A percentile compares a stretch with the other conserved stretches of the same genome.
phyloP scores from a whole-genome alignment of 208 protist genomes.

The Leptomonas pyrrhocoris region DNA sequence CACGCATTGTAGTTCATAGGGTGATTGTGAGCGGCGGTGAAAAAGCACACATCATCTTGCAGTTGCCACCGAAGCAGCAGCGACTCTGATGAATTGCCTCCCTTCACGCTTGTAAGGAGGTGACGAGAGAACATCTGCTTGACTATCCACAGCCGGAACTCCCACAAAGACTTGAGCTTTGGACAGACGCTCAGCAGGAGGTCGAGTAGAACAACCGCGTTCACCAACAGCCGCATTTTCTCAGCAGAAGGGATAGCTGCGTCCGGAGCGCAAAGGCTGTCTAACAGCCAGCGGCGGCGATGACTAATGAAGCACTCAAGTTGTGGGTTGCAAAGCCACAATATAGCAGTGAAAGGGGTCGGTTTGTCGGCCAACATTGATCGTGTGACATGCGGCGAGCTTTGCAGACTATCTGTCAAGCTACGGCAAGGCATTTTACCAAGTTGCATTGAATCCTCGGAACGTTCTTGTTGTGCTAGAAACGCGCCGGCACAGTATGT shows the following conservation, averaged over 20 bases:
- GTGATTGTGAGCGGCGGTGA: constrained; percentile 61
- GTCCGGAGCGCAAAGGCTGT: not conserved
- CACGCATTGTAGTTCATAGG: constrained; percentile 88
- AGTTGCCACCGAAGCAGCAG: not conserved
- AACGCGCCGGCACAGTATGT: not conserved
- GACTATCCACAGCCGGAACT: constrained; percentile 55
- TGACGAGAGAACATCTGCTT: constrained; percentile 14
- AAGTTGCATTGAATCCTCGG: not conserved
- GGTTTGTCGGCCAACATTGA: not conserved
- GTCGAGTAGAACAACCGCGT: constrained; percentile 49
- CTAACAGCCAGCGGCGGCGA: constrained; percentile 8
- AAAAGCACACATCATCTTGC: constrained; percentile 33
- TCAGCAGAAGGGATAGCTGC: not conserved
- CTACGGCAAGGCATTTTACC: not conserved
- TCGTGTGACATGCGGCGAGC: constrained; percentile 22
- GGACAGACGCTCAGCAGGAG: constrained; percentile 46
- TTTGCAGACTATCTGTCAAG: constrained; percentile 14
- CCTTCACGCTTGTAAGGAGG: not conserved
- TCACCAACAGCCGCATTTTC: constrained; percentile 21
- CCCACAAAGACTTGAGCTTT: constrained; percentile 60
- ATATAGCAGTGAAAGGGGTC: constrained; percentile 1
- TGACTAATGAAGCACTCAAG: not conserved
- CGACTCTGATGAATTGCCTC: not conserved
- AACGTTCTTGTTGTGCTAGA: not conserved
- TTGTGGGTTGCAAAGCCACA: constrained; percentile 24